These are phyloP conservation scores for Arxiozyma telluris DNA, from an alignment of 1,139 yeast species.

Conservation along the genomic window DNA sequence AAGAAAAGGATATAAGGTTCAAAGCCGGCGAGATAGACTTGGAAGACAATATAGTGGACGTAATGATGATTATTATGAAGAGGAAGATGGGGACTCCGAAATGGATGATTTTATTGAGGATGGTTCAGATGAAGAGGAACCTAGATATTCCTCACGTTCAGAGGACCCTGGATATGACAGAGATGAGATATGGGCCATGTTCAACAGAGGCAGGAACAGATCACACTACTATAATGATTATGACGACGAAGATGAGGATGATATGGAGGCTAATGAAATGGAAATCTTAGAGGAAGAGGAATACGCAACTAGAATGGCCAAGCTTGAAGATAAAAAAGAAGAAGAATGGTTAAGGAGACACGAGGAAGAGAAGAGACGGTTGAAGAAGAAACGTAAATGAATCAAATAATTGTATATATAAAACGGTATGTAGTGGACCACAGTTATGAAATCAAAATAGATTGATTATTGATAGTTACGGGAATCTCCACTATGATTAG, in stretches of 20 bases:
- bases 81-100: slow-evolving; percentile 23
- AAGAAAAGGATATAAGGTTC: slow-evolving; percentile 4
- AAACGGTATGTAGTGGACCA: too few species aligned
- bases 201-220: slow-evolving; percentile 55
- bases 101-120: slow-evolving; percentile 47
- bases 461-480: too few species aligned
- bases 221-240: slow-evolving; percentile 35
- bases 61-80: slow-evolving; percentile 10
- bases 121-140: slow-evolving; percentile 42
- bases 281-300: slow-evolving; percentile 78
- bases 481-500: background rate
- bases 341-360: slow-evolving; percentile 47
- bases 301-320: slow-evolving; percentile 51
- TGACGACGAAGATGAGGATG: slow-evolving; percentile 49
- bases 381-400: slow-evolving; percentile 5
- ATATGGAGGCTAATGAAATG: slow-evolving; percentile 92
- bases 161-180: slow-evolving; percentile 50
- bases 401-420: too few species aligned
- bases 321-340: slow-evolving; percentile 58
- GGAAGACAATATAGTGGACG: background rate
- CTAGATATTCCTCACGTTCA: slow-evolving; percentile 8
- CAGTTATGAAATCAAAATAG: background rate
- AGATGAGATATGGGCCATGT: slow-evolving; percentile 84
- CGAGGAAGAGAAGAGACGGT: slow-evolving; percentile 35
- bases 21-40: slow-evolving; percentile 3